Conservation (phyloP, 345 rosid species). For the Eutrema japonicum region DNA sequence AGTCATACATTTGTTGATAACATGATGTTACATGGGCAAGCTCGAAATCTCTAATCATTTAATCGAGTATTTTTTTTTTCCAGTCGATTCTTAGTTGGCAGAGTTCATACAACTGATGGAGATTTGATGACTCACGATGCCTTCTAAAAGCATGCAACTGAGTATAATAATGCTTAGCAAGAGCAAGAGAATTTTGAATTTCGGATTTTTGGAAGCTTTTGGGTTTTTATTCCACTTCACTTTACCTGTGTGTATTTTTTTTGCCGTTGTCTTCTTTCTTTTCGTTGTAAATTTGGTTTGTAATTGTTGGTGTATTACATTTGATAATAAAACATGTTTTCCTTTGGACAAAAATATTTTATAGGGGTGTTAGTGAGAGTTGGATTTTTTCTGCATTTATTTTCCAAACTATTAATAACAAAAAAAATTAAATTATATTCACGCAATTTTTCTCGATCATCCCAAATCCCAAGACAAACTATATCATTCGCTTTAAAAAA, state of each 20-base stretch:
- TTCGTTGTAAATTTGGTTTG: not conserved
- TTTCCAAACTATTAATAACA: too few relatives aligned
- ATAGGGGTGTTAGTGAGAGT: too few relatives aligned
- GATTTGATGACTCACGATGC: not conserved
- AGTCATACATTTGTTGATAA: not conserved
- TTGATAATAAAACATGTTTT: constrained; percentile 1
- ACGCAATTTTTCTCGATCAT: too few relatives aligned
- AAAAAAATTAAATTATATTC: too few relatives aligned
- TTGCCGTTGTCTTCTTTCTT: too few relatives aligned
- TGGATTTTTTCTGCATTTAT: too few relatives aligned
- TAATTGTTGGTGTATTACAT: not conserved
- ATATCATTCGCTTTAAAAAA: too few relatives aligned
- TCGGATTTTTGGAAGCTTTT: not conserved
- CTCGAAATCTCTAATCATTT: constrained; percentile 4
- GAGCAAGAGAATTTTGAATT: constrained; percentile 4
- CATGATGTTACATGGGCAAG: constrained; percentile 10
- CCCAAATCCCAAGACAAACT: too few relatives aligned
- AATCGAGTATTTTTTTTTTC: not conserved
- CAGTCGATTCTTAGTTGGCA: constrained; percentile 42
- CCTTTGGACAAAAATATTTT: not conserved
- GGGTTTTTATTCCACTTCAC: not conserved
- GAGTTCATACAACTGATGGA: constrained; percentile 35
- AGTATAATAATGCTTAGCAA: constrained; percentile 8
- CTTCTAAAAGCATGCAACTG: not conserved
- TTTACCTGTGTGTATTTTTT: not conserved